Conservation (phyloP, 1,139 yeast species). For the Insectozyma bohioensis region DNA sequence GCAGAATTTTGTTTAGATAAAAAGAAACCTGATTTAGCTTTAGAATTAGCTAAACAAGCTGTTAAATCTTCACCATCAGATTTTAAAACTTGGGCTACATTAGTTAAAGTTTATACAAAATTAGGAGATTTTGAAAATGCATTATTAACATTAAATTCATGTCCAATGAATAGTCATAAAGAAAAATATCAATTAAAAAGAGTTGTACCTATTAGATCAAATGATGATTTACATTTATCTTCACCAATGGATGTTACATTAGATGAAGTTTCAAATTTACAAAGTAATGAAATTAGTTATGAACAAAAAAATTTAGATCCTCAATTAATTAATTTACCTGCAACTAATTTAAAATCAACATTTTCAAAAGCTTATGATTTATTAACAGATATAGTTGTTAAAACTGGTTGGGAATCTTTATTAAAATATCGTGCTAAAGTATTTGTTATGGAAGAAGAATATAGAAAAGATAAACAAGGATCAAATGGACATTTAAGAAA, state of each 20-base stretch:
- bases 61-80: constrained; percentile 84
- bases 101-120: constrained; percentile 72
- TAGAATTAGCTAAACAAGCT: constrained; percentile 70
- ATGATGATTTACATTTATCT: constrained; percentile 67
- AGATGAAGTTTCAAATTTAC: constrained; percentile 59
- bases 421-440: constrained; percentile 77
- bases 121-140: constrained; percentile 75
- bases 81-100: constrained; percentile 76
- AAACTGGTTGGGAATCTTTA: constrained; percentile 89
- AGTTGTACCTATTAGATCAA: constrained; percentile 56
- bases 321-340: constrained; percentile 68
- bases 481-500: constrained; percentile 18
- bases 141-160: constrained; percentile 77
- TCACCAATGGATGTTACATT: constrained; percentile 76
- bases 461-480: constrained; percentile 45
- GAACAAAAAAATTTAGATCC: constrained; percentile 66
- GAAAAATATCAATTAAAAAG: constrained; percentile 59
- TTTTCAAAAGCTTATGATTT: constrained; percentile 78
- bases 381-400: constrained; percentile 67
- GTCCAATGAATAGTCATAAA: constrained; percentile 83
- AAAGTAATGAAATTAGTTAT: constrained; percentile 47
- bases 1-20: constrained; percentile 70
- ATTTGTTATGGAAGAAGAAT: constrained; percentile 95
- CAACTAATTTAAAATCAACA: constrained; percentile 74
- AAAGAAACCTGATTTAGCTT: constrained; percentile 67